Conservation (phyloP, 1,139 yeast species). For the Geotrichum carabidarum region DNA sequence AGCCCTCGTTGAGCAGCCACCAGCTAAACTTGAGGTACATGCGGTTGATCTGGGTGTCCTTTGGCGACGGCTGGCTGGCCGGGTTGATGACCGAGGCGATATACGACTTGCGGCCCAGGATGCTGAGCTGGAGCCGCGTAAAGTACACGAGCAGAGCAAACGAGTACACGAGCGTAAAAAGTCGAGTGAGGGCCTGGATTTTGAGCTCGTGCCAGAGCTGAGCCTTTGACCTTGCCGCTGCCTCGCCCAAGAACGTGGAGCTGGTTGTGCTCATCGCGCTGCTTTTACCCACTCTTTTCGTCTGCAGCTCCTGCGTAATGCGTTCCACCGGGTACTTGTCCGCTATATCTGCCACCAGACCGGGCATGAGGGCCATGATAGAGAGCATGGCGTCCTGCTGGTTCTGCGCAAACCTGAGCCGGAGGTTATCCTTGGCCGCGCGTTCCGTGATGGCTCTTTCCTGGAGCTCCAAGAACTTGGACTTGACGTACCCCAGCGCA, state of each 20-base stretch:
- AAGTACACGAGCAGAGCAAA: constrained; percentile 65
- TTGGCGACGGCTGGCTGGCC: constrained; percentile 43
- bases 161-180: constrained; percentile 66
- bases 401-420: constrained; percentile 73
- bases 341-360: constrained; percentile 60
- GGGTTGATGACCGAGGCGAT: constrained; percentile 69
- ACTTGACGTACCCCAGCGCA: constrained; percentile 53
- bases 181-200: constrained; percentile 62
- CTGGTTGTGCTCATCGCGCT: constrained; percentile 23
- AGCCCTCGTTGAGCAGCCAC: constrained; percentile 91
- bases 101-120: constrained; percentile 80
- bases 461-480: constrained; percentile 61
- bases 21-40: constrained; percentile 83
- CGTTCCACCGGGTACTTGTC: constrained; percentile 65
- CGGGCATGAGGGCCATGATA: constrained; percentile 75
- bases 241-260: constrained; percentile 7
- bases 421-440: constrained; percentile 58
- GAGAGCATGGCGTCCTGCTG: constrained; percentile 88
- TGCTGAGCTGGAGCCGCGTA: constrained; percentile 79
- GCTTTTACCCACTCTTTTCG: constrained; percentile 45
- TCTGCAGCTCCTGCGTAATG: constrained; percentile 65
- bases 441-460: constrained; percentile 67
- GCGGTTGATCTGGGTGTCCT: constrained; percentile 53
- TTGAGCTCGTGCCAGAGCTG: constrained; percentile 86
- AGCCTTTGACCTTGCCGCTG: constrained; percentile 45